These are phyloP conservation scores for Candida berthetii DNA, from an alignment of 805 yeast species.

Conservation along the genomic window DNA sequence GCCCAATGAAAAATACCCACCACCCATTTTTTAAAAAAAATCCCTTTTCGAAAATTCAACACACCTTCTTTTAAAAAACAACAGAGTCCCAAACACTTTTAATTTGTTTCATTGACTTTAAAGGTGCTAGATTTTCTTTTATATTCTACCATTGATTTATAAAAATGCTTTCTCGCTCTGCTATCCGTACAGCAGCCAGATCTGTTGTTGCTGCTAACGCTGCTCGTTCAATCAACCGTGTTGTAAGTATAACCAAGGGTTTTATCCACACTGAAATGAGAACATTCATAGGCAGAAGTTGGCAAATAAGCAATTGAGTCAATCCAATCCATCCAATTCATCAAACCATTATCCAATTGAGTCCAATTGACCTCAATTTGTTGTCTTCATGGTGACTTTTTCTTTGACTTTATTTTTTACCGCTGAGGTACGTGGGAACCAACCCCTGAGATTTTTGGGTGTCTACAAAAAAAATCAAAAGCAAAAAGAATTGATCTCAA, in stretches of 20 bases:
- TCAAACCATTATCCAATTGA: background rate
- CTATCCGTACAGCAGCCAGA: constrained; percentile 81
- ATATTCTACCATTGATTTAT: constrained; percentile 5
- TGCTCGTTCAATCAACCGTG: constrained; percentile 28
- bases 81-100: constrained; percentile 1
- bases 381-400: no score
- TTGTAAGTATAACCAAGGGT: constrained; percentile 28
- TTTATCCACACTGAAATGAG: no score
- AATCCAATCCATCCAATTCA: background rate
- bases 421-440: background rate
- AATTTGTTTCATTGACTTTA: background rate
- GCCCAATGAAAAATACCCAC: constrained; percentile 7
- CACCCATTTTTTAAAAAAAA: constrained; percentile 6
- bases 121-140: constrained; percentile 2
- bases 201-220: constrained; percentile 58
- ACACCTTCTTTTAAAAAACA: constrained; percentile 10
- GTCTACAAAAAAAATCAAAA: background rate
- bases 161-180: constrained; percentile 81
- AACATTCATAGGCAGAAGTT: no score
- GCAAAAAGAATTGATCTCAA: no score
- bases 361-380: no score
- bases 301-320: background rate
- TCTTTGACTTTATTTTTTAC: background rate
- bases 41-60: constrained; percentile 13
- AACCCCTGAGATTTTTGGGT: background rate